Evolutionary conservation across 768 basidiomycete genomes (phyloP), one percentile per base, ranked within the genome.

Genomic region (Dacryopinax primogenitus): DNA sequence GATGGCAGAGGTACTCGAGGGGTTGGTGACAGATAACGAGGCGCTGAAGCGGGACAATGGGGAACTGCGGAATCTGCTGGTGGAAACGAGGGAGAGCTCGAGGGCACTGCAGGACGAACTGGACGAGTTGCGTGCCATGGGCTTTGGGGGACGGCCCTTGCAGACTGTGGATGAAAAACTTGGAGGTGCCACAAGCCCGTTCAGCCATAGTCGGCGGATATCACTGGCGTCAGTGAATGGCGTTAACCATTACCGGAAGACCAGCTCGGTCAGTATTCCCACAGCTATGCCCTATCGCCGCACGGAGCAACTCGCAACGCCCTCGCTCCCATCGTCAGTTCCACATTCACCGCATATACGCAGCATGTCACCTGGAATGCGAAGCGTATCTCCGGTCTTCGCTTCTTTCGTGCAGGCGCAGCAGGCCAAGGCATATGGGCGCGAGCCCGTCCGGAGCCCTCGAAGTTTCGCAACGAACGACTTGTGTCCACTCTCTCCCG

Each of bases 1-100:
- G 51, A 58, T 58, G 51, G 51, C 26, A 18, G 77, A 79, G 64
- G 84, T 92, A 13, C 76, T 96, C 15, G 90, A 92, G 72, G 84
- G 86, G n/a, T 78, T 95, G 33, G 91, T 93, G 7, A 83, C 85
- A 34, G 89, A 90, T 70, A 95, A 92, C 70, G 89, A 93, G 69
- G 79, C 80, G 28, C 76, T 94, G 63, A 90, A 89, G 73, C 84
- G 83, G 21, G 90, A 92, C 70, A 91, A 89, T 66, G 80, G 82
- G 6, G 90, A 95, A 71, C 75, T 95, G 61, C 86, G 88, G 66
- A 81, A 81, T 58, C 74, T 92, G 9, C 77, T 97, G 6, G 75
- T 82, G 1, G 88, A 91, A 62, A 81, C 88, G 1, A 82, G 90
- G 30, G 91, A 94, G 71, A 89, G 93, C 67, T 73, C 86, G 3